These are phyloP conservation scores for Boletus sp. DNA, from an alignment of 768 basidiomycete species.

Conservation along the genomic window DNA sequence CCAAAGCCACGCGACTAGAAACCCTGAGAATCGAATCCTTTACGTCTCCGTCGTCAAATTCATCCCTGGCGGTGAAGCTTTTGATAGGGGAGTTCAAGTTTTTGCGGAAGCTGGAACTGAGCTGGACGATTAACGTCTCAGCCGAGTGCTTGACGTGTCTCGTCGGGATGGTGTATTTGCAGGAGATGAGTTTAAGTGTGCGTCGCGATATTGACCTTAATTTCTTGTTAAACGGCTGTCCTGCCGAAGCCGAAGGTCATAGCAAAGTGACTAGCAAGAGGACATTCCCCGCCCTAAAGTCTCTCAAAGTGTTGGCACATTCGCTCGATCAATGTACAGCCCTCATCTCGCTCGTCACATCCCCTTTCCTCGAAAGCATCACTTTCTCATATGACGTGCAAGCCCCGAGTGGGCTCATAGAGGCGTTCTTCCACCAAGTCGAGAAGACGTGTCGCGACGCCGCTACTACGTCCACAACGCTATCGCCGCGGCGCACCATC, in stretches of 20 bases:
- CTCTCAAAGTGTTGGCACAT: conserved; percentile 23
- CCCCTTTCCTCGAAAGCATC: conserved; percentile 22
- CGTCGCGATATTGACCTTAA: conserved; percentile 17
- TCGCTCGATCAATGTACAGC: conserved; percentile 30
- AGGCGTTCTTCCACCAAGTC: conserved; percentile 26
- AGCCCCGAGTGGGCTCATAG: conserved; percentile 19
- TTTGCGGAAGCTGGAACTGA: conserved; percentile 26
- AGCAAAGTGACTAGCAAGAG: not conserved
- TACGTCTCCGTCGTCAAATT: conserved; percentile 8
- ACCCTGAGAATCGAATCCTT: conserved; percentile 25
- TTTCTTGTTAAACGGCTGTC: conserved; percentile 12
- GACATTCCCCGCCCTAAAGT: conserved; percentile 23
- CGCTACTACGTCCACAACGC: not conserved
- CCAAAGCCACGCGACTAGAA: conserved; percentile 19
- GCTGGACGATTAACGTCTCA: conserved; percentile 24
- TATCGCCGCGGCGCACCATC: conserved; percentile 1
- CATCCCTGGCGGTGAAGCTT: conserved; percentile 17
- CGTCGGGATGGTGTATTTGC: conserved; percentile 20
- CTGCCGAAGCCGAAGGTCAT: not conserved
- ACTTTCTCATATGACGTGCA: conserved; percentile 29
- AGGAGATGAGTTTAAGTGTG: conserved; percentile 23
- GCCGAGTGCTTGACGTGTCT: conserved; percentile 22
- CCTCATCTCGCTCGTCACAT: conserved; percentile 23
- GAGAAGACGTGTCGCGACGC: conserved; percentile 13
- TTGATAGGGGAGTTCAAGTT: conserved; percentile 15